Base-by-base conservation (phyloP, 2,329 filamentous ascomycete species). In the Apiospora malaysiana region DNA sequence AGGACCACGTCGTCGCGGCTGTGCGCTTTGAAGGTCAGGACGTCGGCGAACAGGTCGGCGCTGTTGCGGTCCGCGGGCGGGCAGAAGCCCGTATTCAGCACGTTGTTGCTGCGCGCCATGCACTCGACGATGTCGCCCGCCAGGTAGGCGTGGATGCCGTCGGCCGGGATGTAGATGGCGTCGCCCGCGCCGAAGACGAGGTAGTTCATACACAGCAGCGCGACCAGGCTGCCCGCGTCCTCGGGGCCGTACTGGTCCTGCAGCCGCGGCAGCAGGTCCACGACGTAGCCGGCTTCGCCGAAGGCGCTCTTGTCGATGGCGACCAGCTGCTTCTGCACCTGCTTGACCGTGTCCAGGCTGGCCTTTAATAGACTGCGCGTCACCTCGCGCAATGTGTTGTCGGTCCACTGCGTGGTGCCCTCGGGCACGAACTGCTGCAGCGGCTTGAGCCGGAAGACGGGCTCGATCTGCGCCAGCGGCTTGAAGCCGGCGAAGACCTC, bases 401-500 rank as follows among this genome's bases (percentile, higher is more conserved):
- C 85, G 59, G 87, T 85, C 81, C 91, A 91, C 5, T 77, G 76
- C 21, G 90, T 91, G 1, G 80, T 79, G 66, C 86, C 81, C 0
- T 92, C 81, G 3, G 86, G 83, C 40, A 87, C 81, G 37, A 92
- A 81, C 51, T 86, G 81, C 76, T 94, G 86, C 1, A 94, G 81
- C 0, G 83, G 77, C 43, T 89, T 81, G 71, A 94, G 90, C 2
- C 90, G 84, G 12, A 80, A 77, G 0, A 92, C 82, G 0, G 83
- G 77, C 43, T 89, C 81, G 71, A 94, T 90, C 2, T 90, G 84
- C 10, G 80, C 77, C 0, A 92, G 82, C 0, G 91, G 89, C 77
- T 93, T 94, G 83, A 91, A 94, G 7, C 92, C 92, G 12, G 90
- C 91, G 75, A 95, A 94, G 0, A 92, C 89, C 79, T 94, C 92